These are phyloP conservation scores for Trichoderma polysporum DNA, from an alignment of 2,329 filamentous ascomycete species.

Conservation along the genomic window DNA sequence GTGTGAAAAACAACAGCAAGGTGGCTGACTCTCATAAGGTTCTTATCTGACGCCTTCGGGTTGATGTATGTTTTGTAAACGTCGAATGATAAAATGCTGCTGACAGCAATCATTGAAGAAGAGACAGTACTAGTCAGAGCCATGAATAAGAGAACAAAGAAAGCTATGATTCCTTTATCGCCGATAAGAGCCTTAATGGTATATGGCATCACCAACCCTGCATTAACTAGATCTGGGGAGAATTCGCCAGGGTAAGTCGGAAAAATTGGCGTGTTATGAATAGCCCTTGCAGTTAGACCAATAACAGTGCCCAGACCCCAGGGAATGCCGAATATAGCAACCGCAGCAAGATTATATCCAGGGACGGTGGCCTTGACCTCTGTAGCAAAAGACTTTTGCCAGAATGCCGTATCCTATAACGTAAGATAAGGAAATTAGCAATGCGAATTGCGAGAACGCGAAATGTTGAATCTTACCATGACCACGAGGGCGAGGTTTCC, in stretches of 20 bases:
- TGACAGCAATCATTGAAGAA: slow-evolving; percentile 19
- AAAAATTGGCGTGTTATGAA: slow-evolving; percentile 15
- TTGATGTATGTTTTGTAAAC: slow-evolving; percentile 18
- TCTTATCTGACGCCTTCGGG: slow-evolving; percentile 15
- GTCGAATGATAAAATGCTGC: slow-evolving; percentile 17
- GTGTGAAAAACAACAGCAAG: slow-evolving; percentile 12
- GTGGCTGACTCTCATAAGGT: slow-evolving; percentile 13
- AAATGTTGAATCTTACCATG: slow-evolving; percentile 1
- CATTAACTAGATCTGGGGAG: slow-evolving; percentile 5
- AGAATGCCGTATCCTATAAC: slow-evolving; percentile 10
- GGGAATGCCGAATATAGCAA: slow-evolving; percentile 18
- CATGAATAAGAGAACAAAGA: slow-evolving; percentile 20
- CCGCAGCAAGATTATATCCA: slow-evolving; percentile 12
- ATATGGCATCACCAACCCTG: slow-evolving; percentile 16
- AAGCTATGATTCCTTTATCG: slow-evolving; percentile 13
- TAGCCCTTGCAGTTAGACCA: slow-evolving; percentile 17
- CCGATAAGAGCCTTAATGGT: slow-evolving; percentile 17
- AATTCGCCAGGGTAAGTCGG: slow-evolving; percentile 17
- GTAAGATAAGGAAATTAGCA: background rate
- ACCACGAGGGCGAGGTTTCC: slow-evolving; percentile 17
- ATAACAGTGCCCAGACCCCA: slow-evolving; percentile 19
- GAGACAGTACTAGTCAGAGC: slow-evolving; percentile 15
- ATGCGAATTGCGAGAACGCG: background rate
- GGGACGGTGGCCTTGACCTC: slow-evolving; percentile 16
- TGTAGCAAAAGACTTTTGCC: slow-evolving; percentile 19